Evolutionary conservation across 495 filamentous ascomycete species (phyloP).

Genomic region (Tuber microsphaerosporum): DNA sequence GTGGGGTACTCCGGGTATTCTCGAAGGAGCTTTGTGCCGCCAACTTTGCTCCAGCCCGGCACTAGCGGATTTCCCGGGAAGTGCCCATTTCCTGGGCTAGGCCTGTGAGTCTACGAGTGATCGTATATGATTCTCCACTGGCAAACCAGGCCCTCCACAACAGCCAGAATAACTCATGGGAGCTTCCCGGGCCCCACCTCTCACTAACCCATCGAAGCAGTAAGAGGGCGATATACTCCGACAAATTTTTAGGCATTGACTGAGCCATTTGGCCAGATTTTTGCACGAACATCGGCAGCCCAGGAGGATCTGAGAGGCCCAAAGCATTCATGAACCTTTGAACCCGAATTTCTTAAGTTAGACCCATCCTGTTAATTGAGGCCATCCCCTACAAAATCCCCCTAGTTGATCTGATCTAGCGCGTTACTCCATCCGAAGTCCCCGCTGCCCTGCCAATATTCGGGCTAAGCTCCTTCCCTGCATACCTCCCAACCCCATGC

Average conservation of each 20-base stretch:
- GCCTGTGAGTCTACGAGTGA: neutral
- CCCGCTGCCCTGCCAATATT: neutral
- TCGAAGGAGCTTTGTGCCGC: neutral
- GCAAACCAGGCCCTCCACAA: neutral
- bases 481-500: slow-evolving; percentile 5
- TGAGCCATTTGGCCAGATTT: neutral
- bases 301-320: neutral
- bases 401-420: neutral
- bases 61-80: neutral
- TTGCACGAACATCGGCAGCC: neutral
- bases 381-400: neutral
- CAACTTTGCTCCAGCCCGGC: neutral
- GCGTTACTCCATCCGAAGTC: neutral
- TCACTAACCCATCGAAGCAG: neutral
- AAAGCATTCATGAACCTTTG: neutral
- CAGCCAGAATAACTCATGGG: neutral
- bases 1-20: neutral
- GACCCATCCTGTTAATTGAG: neutral
- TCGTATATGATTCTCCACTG: neutral
- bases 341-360: neutral
- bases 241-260: neutral
- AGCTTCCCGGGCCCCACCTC: neutral
- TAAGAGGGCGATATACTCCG: neutral
- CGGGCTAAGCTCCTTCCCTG: slow-evolving; percentile 4
- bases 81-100: neutral